Percentiles rank a stretch among this genome's conserved stretches.
These are phyloP conservation scores for Macrolepiota dolichaula DNA, from an alignment of 768 basidiomycete species.

Conservation along the genomic window DNA sequence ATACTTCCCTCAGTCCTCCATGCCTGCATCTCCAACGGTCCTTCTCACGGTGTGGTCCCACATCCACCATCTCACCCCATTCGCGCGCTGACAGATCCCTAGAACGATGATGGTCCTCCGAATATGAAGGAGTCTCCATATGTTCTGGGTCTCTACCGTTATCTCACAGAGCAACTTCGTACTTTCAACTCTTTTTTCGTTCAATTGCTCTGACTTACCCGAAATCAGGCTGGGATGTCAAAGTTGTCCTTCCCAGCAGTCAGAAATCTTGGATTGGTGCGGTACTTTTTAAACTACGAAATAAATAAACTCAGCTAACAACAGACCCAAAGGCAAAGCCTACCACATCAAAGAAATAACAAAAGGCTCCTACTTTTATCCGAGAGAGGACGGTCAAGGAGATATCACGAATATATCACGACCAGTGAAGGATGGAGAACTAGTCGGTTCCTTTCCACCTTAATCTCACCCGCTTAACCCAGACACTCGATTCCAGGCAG, in stretches of 20 bases:
- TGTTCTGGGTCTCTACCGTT: slow-evolving; percentile 64
- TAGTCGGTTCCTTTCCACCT: slow-evolving; percentile 32
- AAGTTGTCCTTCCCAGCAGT: slow-evolving; percentile 73
- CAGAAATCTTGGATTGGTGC: slow-evolving; percentile 89
- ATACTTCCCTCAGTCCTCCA: slow-evolving; percentile 4
- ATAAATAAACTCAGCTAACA: background rate
- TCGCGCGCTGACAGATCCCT: slow-evolving; percentile 7
- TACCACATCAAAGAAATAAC: slow-evolving; percentile 76
- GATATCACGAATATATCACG: slow-evolving; percentile 62
- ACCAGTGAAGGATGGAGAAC: slow-evolving; percentile 70
- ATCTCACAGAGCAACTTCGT: slow-evolving; percentile 62
- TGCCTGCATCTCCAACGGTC: slow-evolving; percentile 25
- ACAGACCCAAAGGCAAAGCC: slow-evolving; percentile 58
- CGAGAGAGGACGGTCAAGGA: slow-evolving; percentile 64
- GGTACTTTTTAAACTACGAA: slow-evolving; percentile 14
- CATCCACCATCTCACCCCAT: background rate
- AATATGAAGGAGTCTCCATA: slow-evolving; percentile 64
- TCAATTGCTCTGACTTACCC: slow-evolving; percentile 39
- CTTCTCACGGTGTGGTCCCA: slow-evolving; percentile 35
- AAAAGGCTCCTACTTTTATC: slow-evolving; percentile 75
- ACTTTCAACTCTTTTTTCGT: slow-evolving; percentile 6
- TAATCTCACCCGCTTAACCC: background rate
- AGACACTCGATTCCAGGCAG: slow-evolving; percentile 36
- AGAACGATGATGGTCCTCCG: slow-evolving; percentile 90
- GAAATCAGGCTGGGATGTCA: slow-evolving; percentile 67